Evolutionary conservation across 2,329 filamentous ascomycete species (phyloP), one percentile per base, ranked within the genome.

Genomic region (Grosmannia serpens): DNA sequence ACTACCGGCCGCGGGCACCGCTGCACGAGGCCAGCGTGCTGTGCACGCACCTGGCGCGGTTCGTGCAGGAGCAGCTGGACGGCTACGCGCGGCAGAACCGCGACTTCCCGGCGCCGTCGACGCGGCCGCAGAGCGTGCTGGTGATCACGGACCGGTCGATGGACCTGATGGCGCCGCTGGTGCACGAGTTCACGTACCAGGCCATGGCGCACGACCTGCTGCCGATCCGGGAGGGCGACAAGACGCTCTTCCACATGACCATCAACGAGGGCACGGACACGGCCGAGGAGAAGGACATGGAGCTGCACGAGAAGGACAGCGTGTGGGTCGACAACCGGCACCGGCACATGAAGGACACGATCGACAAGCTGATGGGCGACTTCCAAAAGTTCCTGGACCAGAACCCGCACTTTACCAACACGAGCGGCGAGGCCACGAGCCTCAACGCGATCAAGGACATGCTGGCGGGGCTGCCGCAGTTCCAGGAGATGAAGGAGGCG

Each of bases 111-210:
- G 88, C 91, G 0, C 84, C 78, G n/a, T 83, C 83, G 10, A 81
- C 84, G 55, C 79, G 92, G 57, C 92, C 91, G 8, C 86, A 89
- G 63, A 89, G 89, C 46, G 83, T 91, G 0, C 80, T 99, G 0
- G 77, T 96, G 66, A 87, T 99, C 61, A 89, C 91, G 1, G 94
- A 97, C 70, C 83, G 94, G 62, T 89, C 91, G 9, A 94, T 99
- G 87, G 94, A 99, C 70, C 73, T 96, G 4, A 84, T 87, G 74
- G 86, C 92, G 0, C 94, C 94, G 1, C 74, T 97, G 13, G 69
- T 97, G 4, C 94, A 99, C 72, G 94, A 99, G 67, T 96, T 99
- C 69, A 96, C 94, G 15, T 99, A 97, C 70, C 94, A 99, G 72
- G 91, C 94, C 55, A 97, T 99, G 92, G 92, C 90, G 4, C 89